Evolutionary conservation across 805 yeast species (phyloP).

Genomic region (Candida nonsorbophila): DNA sequence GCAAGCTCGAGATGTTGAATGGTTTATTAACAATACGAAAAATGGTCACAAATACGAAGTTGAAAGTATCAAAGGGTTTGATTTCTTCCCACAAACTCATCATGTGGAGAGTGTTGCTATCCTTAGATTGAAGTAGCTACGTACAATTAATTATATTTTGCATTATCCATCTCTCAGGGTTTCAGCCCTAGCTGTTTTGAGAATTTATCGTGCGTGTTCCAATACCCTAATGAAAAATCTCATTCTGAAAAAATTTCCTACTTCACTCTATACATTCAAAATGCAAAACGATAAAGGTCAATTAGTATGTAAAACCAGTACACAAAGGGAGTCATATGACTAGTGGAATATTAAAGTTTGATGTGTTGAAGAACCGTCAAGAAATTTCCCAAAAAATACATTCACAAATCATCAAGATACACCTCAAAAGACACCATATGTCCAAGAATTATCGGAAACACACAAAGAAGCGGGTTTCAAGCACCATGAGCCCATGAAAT

Average conservation of each 20-base stretch:
- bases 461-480: too few species aligned
- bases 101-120: slow-evolving; percentile 90
- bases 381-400: too few species aligned
- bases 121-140: slow-evolving; percentile 21
- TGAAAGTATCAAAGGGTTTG: slow-evolving; percentile 88
- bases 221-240: neutral
- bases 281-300: slow-evolving; percentile 99
- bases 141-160: neutral
- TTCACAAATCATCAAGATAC: too few species aligned
- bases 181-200: slow-evolving; percentile 4
- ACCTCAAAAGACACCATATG: too few species aligned
- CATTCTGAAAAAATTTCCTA: slow-evolving; percentile 6
- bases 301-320: slow-evolving; percentile 83
- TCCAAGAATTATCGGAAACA: slow-evolving; percentile 1
- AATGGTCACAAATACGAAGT: slow-evolving; percentile 61
- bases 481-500: too few species aligned
- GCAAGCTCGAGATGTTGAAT: slow-evolving; percentile 91
- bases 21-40: slow-evolving; percentile 62
- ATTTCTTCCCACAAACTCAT: slow-evolving; percentile 93
- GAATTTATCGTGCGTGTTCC: neutral
- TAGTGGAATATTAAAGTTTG: too few species aligned
- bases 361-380: too few species aligned
- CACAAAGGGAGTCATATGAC: too few species aligned
- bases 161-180: slow-evolving; percentile 7
- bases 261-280: slow-evolving; percentile 32